Base-by-base conservation (phyloP, 1,284 basidiomycete species). In the Cryptococcus hybrid region DNA sequence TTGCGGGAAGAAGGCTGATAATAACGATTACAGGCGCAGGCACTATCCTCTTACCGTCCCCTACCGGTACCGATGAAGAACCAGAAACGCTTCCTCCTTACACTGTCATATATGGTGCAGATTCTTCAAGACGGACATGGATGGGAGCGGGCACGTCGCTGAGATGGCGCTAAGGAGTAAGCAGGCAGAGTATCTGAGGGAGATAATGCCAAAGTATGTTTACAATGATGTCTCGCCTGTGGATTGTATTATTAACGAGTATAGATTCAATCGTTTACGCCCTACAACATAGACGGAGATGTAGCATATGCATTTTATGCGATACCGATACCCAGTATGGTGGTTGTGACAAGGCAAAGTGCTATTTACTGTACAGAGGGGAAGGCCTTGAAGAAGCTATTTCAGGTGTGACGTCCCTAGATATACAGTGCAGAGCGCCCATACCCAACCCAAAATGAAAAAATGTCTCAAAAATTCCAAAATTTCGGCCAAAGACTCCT, bases 151-250 rank as follows among this genome's bases (percentile, higher is more conserved):
- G 2, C 86, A 87, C 63, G 82, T 86, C 1, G 91, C 94, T 71
- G 92, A 92, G 69, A 83, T 83, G 43, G 91, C 90, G 66, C 75
- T 96, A 56, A 82, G 92, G 57, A 80, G 84, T 42, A 97, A 96
- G 73, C 92, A 97, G 68, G 85, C 87, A 3, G 91, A 94, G 63
- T 97, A 95, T 76, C 80, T 98, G 47, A 80, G 86, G n/a, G 92
- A 96, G 70, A 90, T 92, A 84, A 70, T 93, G 50, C 91, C 90
- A 52, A 93, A 92, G 80, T 92, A 50, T 58, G 74, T 62, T 9
- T 7, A 1, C 7, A 40, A 15, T 15, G 42, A 12, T 50, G 11
- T 4, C 30, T 45, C 9, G 51, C 47, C 49, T 48, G 50, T 47
- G 51, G 58, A 45, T 18, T 40, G 15, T 18, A 52, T 12, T 39